Evolutionary conservation across 202 grass and related monocot genomes (phyloP), one percentile per base, ranked within the genome.

Genomic region (Thinopyrum obtusiflorum): DNA sequence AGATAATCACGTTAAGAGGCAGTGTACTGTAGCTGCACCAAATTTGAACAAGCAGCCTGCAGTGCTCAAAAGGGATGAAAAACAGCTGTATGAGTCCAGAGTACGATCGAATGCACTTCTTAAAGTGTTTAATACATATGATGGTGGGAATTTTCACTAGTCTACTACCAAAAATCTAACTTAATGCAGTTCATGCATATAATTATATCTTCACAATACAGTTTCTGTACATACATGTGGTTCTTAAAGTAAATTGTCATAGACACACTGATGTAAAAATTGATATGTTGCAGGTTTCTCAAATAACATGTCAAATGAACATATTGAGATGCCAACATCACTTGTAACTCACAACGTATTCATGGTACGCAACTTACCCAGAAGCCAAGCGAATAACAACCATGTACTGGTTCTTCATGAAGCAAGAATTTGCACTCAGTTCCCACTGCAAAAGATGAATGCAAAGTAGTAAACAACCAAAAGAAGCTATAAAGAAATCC

Each of bases 11-110:
- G 76, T 95, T 98, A 44, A 94, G 85, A 26, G 96, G 93, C 68
- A 98, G 88, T 26, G 93, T 95, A 86, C 84, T 92, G 91, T 94
- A 98, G 89, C 96, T 98, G 86, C 93, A 95, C 96, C 96, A 98
- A 73, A 98, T 89, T 63, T 98, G 95, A 88, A 98, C 91, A 53
- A 90, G 74, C 44, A 98, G 13, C 89, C 95, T 95, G 84, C 37
- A 93, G 89, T 46, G 42, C 71, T 61, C 47, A 59, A 4, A 10
- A 32, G 66, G 32, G 17, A 70, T 82, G 20, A 59, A 59, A 21
- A 59, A 59, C 20, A 67, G 15, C 5, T 77, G 51, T 61, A 57
- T 68, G 3, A 88, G 80, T 69, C 37, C n/a, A 10, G 18, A 69
- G 31, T 83, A 35, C 28, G 28, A 33, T 36, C 31, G n/a, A 81